Evolutionary conservation across 2,329 filamentous ascomycete species (phyloP), one percentile per base, ranked within the genome.

Genomic region (Xylariaceae sp.): DNA sequence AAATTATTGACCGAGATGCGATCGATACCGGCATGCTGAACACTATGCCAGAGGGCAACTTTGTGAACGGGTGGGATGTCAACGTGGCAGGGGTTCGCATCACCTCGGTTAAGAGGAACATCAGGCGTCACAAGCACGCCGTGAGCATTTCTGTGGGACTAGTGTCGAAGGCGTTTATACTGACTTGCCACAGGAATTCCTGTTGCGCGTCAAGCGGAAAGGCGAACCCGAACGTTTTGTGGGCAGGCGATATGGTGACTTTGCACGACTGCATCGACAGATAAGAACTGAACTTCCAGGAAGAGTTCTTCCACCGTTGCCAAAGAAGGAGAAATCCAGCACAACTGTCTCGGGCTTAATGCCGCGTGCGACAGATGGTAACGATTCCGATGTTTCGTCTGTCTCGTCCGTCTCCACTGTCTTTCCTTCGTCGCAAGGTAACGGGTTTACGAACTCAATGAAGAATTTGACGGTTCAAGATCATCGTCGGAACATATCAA

Each of bases 11-110:
- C 70, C 86, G 91, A 61, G 90, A 91, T 52, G 93, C 95, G 43
- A 96, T 96, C 69, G 93, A 97, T 57, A 89, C 91, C 20, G 93
- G 95, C 0, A 80, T 99, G 50, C 81, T 96, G 56, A 86, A 92
- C 56, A 96, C 93, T 43, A 80, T 93, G 60, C 95, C 95, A 0
- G 91, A 97, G 72, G 95, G 95, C 3, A 89, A 97, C 73, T 89
- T 88, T 60, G 90, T 97, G 68, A 93, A 99, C 71, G 91, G 92
- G 26, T 98, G 95, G 95, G 95, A 98, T 72, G 87, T 97, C 64
- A 99, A 99, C 71, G 89, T 99, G 48, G 91, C 93, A 10, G 92
- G 89, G 41, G 95, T 98, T 48, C 85, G 93, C 60, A 87, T 91
- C 21, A 89, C 85, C 2, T 88, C 86, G 7, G 81, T 92, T 50